phyloP scores from a whole-genome alignment of 768 basidiomycete species.

The Tylopilus rubrobrunneus region DNA sequence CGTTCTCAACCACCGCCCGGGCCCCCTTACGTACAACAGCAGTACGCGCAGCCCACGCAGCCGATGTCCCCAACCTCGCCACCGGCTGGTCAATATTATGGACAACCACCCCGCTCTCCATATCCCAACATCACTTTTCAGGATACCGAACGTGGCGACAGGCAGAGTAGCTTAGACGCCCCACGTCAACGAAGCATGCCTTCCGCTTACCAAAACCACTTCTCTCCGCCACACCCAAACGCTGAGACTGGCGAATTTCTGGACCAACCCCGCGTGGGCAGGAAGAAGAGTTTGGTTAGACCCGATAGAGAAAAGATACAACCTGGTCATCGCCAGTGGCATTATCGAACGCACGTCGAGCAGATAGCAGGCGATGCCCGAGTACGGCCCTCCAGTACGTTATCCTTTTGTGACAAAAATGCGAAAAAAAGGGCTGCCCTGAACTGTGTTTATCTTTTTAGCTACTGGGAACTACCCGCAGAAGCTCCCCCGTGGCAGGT shows the following conservation, averaged over 20 bases:
- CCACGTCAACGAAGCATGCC: conserved; percentile 45
- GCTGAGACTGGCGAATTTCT: conserved; percentile 31
- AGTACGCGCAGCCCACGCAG: conserved; percentile 20
- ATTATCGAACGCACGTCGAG: conserved; percentile 86
- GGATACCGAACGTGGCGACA: conserved; percentile 65
- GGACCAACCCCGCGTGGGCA: conserved; percentile 51
- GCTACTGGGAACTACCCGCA: conserved; percentile 78
- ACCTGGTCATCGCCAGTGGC: conserved; percentile 89
- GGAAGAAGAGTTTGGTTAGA: conserved; percentile 90
- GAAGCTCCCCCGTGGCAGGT: conserved; percentile 76
- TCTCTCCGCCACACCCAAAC: conserved; percentile 37
- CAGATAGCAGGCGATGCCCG: conserved; percentile 68
- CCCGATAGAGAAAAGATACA: conserved; percentile 97
- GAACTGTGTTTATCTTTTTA: conserved; percentile 23
- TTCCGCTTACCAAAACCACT: conserved; percentile 44
- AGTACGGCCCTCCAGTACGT: conserved; percentile 79
- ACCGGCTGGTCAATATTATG: conserved; percentile 12
- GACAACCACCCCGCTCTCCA: conserved; percentile 20
- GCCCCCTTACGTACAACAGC: conserved; percentile 29
- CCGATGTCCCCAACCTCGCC: conserved; percentile 14
- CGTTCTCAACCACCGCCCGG: conserved; percentile 32
- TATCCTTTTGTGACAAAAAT: neutral
- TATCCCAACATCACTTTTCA: conserved; percentile 64
- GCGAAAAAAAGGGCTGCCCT: neutral
- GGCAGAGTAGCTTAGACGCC: conserved; percentile 54